Percentiles rank a stretch among this genome's conserved stretches.
Evolutionary conservation across 1,284 basidiomycete genomes (phyloP).

Genomic region (Rhodotorula mucilaginosa): DNA sequence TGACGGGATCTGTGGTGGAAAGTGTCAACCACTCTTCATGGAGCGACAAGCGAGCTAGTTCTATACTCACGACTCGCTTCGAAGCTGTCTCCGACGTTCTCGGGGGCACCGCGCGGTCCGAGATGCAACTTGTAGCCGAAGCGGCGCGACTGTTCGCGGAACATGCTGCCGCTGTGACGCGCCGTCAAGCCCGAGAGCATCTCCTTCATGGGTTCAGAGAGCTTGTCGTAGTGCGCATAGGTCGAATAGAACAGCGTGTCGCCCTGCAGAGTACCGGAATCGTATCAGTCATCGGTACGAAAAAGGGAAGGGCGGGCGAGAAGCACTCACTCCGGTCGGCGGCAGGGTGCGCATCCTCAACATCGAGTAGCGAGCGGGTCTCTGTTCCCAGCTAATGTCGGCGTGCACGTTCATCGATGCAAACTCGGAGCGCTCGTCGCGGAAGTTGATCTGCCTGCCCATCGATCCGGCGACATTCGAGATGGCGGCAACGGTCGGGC

Average conservation of each 20-base stretch:
- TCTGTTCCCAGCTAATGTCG: conserved; percentile 52
- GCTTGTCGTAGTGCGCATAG: conserved; percentile 46
- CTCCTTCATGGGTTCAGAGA: conserved; percentile 59
- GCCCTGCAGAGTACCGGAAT: conserved; percentile 27
- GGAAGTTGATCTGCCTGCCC: conserved; percentile 40
- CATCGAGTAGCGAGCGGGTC: conserved; percentile 61
- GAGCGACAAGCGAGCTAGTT: too few relatives aligned
- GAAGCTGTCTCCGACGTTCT: conserved; percentile 61
- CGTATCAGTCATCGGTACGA: background rate
- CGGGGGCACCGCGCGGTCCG: conserved; percentile 56
- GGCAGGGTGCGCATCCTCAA: conserved; percentile 56
- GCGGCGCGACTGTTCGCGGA: conserved; percentile 51
- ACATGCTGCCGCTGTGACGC: conserved; percentile 59
- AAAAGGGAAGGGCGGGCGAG: background rate
- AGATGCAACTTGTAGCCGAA: conserved; percentile 45
- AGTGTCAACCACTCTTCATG: background rate
- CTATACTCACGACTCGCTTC: conserved; percentile 15
- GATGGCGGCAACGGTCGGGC: conserved; percentile 43
- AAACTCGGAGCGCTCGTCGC: conserved; percentile 33
- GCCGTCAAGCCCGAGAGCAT: conserved; percentile 64
- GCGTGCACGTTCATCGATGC: conserved; percentile 23
- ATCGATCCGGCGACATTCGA: conserved; percentile 24
- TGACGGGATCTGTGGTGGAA: conserved; percentile 34
- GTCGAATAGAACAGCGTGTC: conserved; percentile 50
- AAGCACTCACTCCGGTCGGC: conserved; percentile 46